Evolutionary conservation across 306 rosid species (phyloP), one percentile per base, ranked within the genome.

Genomic region (Phaseolus lunatus): DNA sequence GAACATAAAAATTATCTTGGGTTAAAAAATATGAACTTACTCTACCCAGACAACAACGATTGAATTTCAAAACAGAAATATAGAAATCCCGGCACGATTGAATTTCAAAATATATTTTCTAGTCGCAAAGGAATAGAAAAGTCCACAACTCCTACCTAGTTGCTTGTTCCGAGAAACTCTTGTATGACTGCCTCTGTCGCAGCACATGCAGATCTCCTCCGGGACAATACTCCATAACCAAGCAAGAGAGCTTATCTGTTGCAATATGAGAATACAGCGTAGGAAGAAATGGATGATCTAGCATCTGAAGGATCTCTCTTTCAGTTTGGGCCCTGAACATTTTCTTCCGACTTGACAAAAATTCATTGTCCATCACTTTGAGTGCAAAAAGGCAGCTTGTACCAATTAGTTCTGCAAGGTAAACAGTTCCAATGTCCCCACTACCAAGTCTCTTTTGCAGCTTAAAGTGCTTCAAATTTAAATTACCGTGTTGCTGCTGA

Each of bases 281-380:
- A 20, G 99, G 99, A 57, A 95, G 97, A 84, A 95, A 95, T 2
- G 99, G 99, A 85, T 95, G 99, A 84, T 95, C 99, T 78, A 95
- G 83, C 87, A 90, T 88, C 76, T 95, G 92, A 48, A 95, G 89
- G 75, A 95, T 92, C 83, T 90, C 99, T 85, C 91, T 88, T 82
- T 95, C 99, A 64, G 99, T 95, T 86, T 95, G 97, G 73, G 93
- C 97, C 85, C 99, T 85, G 67, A 87, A 85, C 81, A 87, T 81
- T 85, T 92, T 95, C 81, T 91, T 95, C 81, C 91, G 84, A 72
- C 87, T 88, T 4, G 82, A 89, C 91, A 95, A 87, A 82, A 87
- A 90, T 73, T 92, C 99, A 13, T 86, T 95, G 86, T 95, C 94
- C 99, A 90, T 92, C 87, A 92, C 96, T 82, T 95, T 95, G 74